These are phyloP conservation scores for Blastobotrys arbuscula DNA, from an alignment of 1,139 yeast genomes.

Conservation along the genomic window DNA sequence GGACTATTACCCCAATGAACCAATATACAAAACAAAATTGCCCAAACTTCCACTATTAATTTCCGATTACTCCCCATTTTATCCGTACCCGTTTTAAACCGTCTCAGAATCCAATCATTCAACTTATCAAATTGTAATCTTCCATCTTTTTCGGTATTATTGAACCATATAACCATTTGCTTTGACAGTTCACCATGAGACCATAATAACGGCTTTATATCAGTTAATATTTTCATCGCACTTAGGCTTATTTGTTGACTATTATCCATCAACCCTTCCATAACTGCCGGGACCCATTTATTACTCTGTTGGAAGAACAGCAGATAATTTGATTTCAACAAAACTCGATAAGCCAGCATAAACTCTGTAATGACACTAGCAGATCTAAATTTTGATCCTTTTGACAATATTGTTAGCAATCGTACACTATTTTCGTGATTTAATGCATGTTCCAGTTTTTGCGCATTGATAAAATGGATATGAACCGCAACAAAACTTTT, in stretches of 20 bases:
- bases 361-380: constrained; percentile 25
- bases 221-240: constrained; percentile 20
- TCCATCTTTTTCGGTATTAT: not conserved
- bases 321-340: constrained; percentile 17
- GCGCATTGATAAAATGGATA: constrained; percentile 26
- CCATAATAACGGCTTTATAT: not conserved
- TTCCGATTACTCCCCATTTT: not conserved
- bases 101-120: not conserved
- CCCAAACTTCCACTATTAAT: constrained; percentile 3
- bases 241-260: constrained; percentile 20
- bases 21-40: not conserved
- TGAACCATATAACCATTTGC: not conserved
- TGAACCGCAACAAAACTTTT: constrained; percentile 25
- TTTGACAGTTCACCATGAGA: not conserved
- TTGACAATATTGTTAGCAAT: constrained; percentile 18
- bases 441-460: constrained; percentile 22
- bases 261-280: constrained; percentile 20
- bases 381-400: constrained; percentile 23
- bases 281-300: constrained; percentile 25
- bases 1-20: constrained; percentile 4
- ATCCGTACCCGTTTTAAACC: not conserved
- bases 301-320: constrained; percentile 20
- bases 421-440: constrained; percentile 21
- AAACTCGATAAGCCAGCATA: constrained; percentile 18
- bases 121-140: not conserved